Evolutionary conservation across 2,329 filamentous ascomycete genomes (phyloP), one percentile per base, ranked within the genome.

Genomic region (Penicillium sp.): DNA sequence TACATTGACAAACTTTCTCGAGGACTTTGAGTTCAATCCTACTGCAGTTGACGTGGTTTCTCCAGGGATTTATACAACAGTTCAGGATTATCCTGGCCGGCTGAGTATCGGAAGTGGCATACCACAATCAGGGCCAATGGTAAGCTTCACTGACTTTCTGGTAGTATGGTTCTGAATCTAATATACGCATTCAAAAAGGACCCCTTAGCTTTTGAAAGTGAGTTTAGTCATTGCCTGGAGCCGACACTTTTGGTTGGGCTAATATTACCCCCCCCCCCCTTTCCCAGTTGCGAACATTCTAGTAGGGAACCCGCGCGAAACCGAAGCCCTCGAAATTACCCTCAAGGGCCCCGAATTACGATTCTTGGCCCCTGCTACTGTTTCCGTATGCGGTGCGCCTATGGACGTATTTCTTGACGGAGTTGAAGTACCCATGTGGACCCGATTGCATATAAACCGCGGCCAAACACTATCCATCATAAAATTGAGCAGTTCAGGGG

Each of bases 81-180:
- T 87, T 1, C 80, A 86, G 65, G 83, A 87, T 59, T 78, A 78
- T 47, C 82, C 82, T 0, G 83, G 79, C 0, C 72, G 84, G n/a
- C 78, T 80, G 3, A 76, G 74, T 0, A 74, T 84, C 2, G 83
- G 83, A 1, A 78, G 79, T 63, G 84, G 83, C 6, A 81, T 87
- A 49, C 80, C 80, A 3, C 80, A 83, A 30, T 77, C 78, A 3
- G 84, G 84, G 0, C 82, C 84, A 0, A 86, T 86, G 51, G 51
- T 47, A 9, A 4, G 46, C 18, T 47, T n/a, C 20, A 47, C 23
- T 30, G n/a, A n/a, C n/a, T n/a, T n/a, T n/a, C n/a, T n/a, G n/a
- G n/a, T n/a, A n/a, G n/a, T n/a, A n/a, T n/a, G n/a, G n/a, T n/a
- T n/a, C n/a, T n/a, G n/a, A 35, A 9, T 14, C 30, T 35, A 35